Base-by-base conservation (phyloP, 2,329 filamentous ascomycete species). In the Alternaria hordeiaustralica region DNA sequence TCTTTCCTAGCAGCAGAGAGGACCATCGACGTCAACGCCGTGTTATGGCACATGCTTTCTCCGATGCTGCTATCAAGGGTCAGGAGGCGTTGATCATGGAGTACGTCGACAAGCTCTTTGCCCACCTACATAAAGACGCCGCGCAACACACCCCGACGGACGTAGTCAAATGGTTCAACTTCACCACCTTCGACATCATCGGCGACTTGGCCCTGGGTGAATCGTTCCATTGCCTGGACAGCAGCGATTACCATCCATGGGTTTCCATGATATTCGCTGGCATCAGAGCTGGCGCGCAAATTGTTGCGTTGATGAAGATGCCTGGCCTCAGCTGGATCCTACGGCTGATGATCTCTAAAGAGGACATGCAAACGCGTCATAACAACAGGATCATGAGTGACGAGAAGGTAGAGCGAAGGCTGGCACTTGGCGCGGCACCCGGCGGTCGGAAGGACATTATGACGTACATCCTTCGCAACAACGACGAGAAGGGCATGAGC, bases 201-300 rank as follows among this genome's bases (percentile, higher is more conserved):
- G 80, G 80, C 0, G 80, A 83, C 30, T 58, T 84, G 1, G 71
- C 76, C 0, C 83, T 83, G 51, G 81, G 81, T 1, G 77, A 82
- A 33, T 61, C 75, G 0, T 82, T 82, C 57, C 66, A 72, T 10
- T 79, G 77, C 46, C 63, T 83, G 4, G 66, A 71, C 15, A 62
- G 73, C 6, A 67, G 65, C 2, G 59, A 70, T 6, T 78, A 78
- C 55, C 73, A 80, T 58, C 73, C 73, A 3, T 82, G 76, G 74
- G 74, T 82, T 9, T 20, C 21, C 1, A 25, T 36, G 5, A 26
- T 64, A 5, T 61, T 60, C 12, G 30, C 18, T 12, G 28, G 51
- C 36, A 30, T 55, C 8, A 56, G 47, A 33, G 50, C 43, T 23
- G 43, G 43, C 10, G 25, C 11, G n/a, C 26, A 8, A 1, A 21